phyloP scores from a whole-genome alignment of 805 yeast genomes.

The Pichia thaimueangensis region DNA sequence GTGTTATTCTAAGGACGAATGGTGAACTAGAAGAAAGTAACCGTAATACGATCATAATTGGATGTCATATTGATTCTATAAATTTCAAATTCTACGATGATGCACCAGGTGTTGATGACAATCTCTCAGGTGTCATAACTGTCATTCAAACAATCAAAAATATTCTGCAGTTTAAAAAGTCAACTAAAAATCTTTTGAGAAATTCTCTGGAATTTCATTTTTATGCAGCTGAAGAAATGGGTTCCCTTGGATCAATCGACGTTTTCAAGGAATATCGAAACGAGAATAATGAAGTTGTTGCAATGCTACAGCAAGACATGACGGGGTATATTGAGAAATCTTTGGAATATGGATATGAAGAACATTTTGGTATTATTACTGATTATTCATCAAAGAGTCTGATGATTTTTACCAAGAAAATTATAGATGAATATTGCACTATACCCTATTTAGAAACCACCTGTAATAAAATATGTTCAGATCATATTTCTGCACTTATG shows the following conservation, averaged over 20 bases:
- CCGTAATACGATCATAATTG: constrained; percentile 54
- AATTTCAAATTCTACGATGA: constrained; percentile 57
- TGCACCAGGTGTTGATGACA: constrained; percentile 96
- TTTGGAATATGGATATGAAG: constrained; percentile 44
- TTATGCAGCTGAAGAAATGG: constrained; percentile 94
- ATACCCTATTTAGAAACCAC: constrained; percentile 68
- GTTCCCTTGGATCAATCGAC: constrained; percentile 78
- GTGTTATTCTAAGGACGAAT: constrained; percentile 57
- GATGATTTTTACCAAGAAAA: constrained; percentile 52
- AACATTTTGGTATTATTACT: constrained; percentile 71
- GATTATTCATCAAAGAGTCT: constrained; percentile 57
- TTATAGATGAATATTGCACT: constrained; percentile 55
- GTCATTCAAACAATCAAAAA: constrained; percentile 69
- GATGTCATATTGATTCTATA: constrained; percentile 85
- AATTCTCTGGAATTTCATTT: constrained; percentile 89
- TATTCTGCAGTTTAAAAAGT: constrained; percentile 31
- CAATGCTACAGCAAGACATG: constrained; percentile 94
- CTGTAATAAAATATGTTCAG: constrained; percentile 93
- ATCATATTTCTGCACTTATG: constrained; percentile 80
- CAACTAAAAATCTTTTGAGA: constrained; percentile 19
- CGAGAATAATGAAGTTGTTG: constrained; percentile 50
- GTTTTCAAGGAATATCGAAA: constrained; percentile 52
- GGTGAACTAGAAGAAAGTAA: constrained; percentile 16
- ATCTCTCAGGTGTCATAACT: constrained; percentile 83
- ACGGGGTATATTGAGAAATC: constrained; percentile 66